Conservation (phyloP, 495 filamentous ascomycete species). For the Pseudomonodictys pantanalensis region DNA sequence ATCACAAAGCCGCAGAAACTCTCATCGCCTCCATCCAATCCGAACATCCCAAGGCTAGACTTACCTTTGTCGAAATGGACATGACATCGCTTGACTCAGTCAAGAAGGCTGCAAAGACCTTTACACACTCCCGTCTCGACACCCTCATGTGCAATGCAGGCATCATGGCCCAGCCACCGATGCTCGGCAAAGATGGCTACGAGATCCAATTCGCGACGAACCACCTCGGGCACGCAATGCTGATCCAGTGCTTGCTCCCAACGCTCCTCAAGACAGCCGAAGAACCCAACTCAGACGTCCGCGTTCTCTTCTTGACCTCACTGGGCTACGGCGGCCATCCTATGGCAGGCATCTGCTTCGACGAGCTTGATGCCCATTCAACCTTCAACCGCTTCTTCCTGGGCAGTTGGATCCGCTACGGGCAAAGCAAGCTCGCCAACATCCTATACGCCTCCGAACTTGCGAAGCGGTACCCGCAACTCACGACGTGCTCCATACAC, state of each 20-base stretch:
- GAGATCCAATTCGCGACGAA: conserved; percentile 52
- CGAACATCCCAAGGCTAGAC: background rate
- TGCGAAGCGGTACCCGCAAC: conserved; percentile 54
- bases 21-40: background rate
- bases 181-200: conserved; percentile 46
- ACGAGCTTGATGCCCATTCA: conserved; percentile 23
- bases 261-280: conserved; percentile 24
- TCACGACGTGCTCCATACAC: conserved; percentile 59
- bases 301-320: conserved; percentile 46
- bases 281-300: conserved; percentile 40
- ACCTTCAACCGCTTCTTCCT: conserved; percentile 10
- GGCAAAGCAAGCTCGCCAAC: conserved; percentile 67
- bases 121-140: conserved; percentile 24
- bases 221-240: conserved; percentile 47
- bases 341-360: conserved; percentile 27
- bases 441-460: conserved; percentile 62
- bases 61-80: conserved; percentile 12
- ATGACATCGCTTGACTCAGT: conserved; percentile 11
- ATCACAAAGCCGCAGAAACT: background rate
- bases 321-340: conserved; percentile 43
- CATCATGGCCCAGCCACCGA: conserved; percentile 47
- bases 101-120: background rate
- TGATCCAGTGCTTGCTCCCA: conserved; percentile 31
- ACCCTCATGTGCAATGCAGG: conserved; percentile 39
- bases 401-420: conserved; percentile 49